phyloP scores from a whole-genome alignment of 1,139 yeast genomes.

The Sugiyamaella neomexicana region DNA sequence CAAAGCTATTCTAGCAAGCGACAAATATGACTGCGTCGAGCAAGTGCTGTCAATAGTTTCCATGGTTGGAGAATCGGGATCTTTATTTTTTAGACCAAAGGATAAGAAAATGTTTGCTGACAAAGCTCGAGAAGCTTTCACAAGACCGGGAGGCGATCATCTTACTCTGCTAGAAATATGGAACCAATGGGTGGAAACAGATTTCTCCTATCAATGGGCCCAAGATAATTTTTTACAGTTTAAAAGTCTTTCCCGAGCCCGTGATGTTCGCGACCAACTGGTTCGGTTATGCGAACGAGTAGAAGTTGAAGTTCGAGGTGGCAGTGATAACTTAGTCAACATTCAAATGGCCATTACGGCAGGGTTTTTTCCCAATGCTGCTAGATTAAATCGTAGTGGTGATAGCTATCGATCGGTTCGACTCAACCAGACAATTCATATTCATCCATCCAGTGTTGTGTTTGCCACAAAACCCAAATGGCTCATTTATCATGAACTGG shows the following conservation, averaged over 20 bases:
- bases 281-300: constrained; percentile 59
- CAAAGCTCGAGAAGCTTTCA: constrained; percentile 56
- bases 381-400: constrained; percentile 68
- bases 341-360: constrained; percentile 70
- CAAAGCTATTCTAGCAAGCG: constrained; percentile 66
- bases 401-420: constrained; percentile 66
- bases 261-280: constrained; percentile 73
- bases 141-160: constrained; percentile 72
- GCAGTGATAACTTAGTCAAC: constrained; percentile 35
- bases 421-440: constrained; percentile 62
- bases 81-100: constrained; percentile 71
- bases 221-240: constrained; percentile 78
- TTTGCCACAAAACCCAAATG: constrained; percentile 62
- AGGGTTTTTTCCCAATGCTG: constrained; percentile 83
- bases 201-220: constrained; percentile 81
- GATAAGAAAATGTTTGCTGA: constrained; percentile 69
- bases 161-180: constrained; percentile 70
- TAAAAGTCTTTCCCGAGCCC: constrained; percentile 66
- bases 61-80: constrained; percentile 79
- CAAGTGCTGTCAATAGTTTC: constrained; percentile 73
- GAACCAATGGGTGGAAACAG: constrained; percentile 72
- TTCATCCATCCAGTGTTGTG: constrained; percentile 82
- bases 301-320: constrained; percentile 46
- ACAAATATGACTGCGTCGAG: constrained; percentile 56
- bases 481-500: constrained; percentile 79